A percentile compares a stretch with the other conserved stretches of the same genome.
Evolutionary conservation across 1,284 basidiomycete genomes (phyloP).

Genomic region (Mycena sp.): DNA sequence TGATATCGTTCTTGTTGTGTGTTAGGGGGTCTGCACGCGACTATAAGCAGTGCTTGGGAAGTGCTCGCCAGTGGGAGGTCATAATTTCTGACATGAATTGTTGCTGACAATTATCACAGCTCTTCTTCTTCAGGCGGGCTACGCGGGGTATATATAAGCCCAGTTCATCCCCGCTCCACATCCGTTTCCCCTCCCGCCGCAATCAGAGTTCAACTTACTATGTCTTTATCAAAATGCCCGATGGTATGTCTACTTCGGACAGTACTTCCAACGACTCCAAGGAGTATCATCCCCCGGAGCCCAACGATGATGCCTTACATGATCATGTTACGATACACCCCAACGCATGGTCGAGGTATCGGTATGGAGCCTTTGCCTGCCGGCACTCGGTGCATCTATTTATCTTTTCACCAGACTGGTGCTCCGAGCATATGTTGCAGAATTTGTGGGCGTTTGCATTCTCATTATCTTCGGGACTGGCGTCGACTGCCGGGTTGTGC

Average conservation of each 20-base stretch:
- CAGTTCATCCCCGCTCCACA: neutral
- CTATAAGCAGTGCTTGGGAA: no score
- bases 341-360: conserved; percentile 65
- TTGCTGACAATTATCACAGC: conserved; percentile 8
- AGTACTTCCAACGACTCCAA: conserved; percentile 7
- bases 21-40: no score
- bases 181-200: neutral
- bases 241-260: neutral
- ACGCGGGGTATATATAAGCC: conserved; percentile 9
- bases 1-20: no score
- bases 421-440: conserved; percentile 71
- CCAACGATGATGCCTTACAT: conserved; percentile 25
- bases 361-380: conserved; percentile 51
- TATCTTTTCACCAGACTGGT: conserved; percentile 41
- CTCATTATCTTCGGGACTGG: conserved; percentile 74
- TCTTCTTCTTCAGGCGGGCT: neutral
- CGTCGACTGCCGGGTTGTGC: conserved; percentile 69
- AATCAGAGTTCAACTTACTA: neutral
- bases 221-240: conserved; percentile 21
- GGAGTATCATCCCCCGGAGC: conserved; percentile 10
- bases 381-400: neutral
- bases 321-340: conserved; percentile 46
- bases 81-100: conserved; percentile 2
- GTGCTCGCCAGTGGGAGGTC: no score
- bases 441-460: conserved; percentile 63